phyloP scores from a whole-genome alignment of 208 protist genomes.

The Acanthamoeba royreba region DNA sequence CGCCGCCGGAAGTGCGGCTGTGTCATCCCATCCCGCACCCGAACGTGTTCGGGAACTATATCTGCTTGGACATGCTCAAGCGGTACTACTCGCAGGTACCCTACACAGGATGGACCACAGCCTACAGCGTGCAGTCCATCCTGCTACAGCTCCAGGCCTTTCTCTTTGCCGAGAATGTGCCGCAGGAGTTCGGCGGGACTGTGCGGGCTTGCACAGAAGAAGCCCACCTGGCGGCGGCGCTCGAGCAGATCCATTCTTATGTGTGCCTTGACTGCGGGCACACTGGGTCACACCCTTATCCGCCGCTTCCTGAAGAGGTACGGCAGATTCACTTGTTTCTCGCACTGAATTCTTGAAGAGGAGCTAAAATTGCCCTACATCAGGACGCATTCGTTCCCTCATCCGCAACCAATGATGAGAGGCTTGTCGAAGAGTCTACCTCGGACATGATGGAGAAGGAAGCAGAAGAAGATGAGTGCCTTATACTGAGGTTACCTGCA shows the following conservation, averaged over 20 bases:
- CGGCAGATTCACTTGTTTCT: no score
- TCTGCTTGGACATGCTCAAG: slow-evolving; percentile 48
- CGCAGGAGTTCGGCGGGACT: neutral
- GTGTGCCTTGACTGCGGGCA: neutral
- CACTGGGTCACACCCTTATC: neutral
- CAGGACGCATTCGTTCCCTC: neutral
- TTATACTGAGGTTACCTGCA: neutral
- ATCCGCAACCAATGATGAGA: neutral
- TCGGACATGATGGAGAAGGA: no score
- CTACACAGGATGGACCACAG: neutral
- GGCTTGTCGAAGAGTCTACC: no score
- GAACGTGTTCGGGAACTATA: neutral
- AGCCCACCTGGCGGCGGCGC: neutral
- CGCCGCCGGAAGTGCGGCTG: neutral
- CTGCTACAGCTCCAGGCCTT: slow-evolving; percentile 19
- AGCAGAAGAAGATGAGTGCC: neutral
- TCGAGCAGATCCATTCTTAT: neutral
- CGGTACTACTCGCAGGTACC: neutral
- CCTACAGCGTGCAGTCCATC: slow-evolving; percentile 32
- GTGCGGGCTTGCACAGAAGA: neutral
- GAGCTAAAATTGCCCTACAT: neutral
- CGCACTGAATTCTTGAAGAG: neutral
- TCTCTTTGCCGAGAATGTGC: slow-evolving; percentile 15
- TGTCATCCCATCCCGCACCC: neutral
- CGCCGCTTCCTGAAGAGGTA: neutral